Base-by-base conservation (phyloP, 164 flowering plant genomes). In the Vitis rupestris region DNA sequence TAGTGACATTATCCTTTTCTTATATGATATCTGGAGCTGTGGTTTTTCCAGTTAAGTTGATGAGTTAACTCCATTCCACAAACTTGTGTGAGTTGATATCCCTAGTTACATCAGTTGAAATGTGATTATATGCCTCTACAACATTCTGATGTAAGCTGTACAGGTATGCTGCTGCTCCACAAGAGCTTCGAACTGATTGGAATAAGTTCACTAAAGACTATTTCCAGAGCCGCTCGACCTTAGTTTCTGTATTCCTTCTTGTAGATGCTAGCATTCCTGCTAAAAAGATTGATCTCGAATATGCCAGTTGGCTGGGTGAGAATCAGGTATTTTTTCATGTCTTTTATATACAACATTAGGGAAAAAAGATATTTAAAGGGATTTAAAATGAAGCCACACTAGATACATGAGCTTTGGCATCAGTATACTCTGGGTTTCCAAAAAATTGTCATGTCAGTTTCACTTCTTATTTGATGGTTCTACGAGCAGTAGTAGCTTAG, bases 191-290 rank as follows among this genome's bases (percentile, higher is more conserved):
- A 61, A 84, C 67, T 57, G 96, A 95, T 75, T 93, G 99, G 99
- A 64, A 50, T 69, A 85, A 90, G 61, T 94, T 94, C 75, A 91
- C 99, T 5, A 91, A 83, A 81, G 89, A 88, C 80, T 95, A 95
- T 78, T 93, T 95, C 78, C 81, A 88, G 31, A 90, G 93, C 59
- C 82, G 94, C 8, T 80, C 93, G 51, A 87, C 88, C 2, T 79
- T 95, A 63, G 97, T 95, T 50, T 85, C 94, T 0, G 97, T 95
- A 7, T 93, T 95, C 78, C 95, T 95, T 62, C 96, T 93, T 16
- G 80, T 93, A 63, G 98, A 95, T 83, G 97, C 97, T 12, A 95
- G 91, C 83, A 93, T 93, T 79, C 98, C 99, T 50, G 90, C 93
- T 8, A 95, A 88, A 73, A 75, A 80, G 64, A 86, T 88, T 72